phyloP scores from a whole-genome alignment of 352 stramenopile species.

The Phytophthora ramorum region DNA sequence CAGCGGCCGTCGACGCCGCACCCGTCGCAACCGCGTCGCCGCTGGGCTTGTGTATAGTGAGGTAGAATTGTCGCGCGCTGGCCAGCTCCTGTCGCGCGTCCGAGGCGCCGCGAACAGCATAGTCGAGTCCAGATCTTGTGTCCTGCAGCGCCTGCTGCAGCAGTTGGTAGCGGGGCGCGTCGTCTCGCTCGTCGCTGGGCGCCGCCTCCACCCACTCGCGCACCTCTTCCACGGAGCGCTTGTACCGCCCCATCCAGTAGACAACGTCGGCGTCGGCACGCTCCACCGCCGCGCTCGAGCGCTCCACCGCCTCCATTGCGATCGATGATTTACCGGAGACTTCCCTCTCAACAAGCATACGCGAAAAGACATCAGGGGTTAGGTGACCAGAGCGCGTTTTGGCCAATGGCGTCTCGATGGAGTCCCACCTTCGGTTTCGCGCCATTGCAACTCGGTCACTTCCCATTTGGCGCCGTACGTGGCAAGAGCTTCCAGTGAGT shows the following conservation, averaged over 20 bases:
- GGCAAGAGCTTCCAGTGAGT: not conserved
- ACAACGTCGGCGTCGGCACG: slow-evolving; percentile 8
- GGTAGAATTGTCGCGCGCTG: slow-evolving; percentile 22
- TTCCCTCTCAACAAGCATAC: not conserved
- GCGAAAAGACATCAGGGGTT: not conserved
- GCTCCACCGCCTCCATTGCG: not conserved
- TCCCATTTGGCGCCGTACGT: slow-evolving; percentile 25
- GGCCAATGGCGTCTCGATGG: not conserved
- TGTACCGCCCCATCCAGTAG: slow-evolving; percentile 37
- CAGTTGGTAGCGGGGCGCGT: slow-evolving; percentile 11
- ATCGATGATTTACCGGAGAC: not conserved
- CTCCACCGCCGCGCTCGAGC: slow-evolving; percentile 7
- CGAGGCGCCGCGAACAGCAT: slow-evolving; percentile 5
- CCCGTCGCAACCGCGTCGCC: not conserved
- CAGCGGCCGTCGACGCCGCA: not conserved
- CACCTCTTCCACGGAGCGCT: slow-evolving; percentile 3
- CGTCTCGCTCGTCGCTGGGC: slow-evolving; percentile 1
- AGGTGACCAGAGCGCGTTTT: not conserved
- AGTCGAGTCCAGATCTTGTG: slow-evolving; percentile 31
- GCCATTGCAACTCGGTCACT: slow-evolving; percentile 17
- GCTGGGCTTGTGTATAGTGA: not conserved
- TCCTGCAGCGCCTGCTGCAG: slow-evolving; percentile 30
- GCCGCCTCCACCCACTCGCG: slow-evolving; percentile 4
- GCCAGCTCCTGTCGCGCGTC: slow-evolving; percentile 28
- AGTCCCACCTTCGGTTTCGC: slow-evolving; percentile 3